Base-by-base conservation (phyloP, 164 flowering plant species). In the Cinnamomum micranthum region DNA sequence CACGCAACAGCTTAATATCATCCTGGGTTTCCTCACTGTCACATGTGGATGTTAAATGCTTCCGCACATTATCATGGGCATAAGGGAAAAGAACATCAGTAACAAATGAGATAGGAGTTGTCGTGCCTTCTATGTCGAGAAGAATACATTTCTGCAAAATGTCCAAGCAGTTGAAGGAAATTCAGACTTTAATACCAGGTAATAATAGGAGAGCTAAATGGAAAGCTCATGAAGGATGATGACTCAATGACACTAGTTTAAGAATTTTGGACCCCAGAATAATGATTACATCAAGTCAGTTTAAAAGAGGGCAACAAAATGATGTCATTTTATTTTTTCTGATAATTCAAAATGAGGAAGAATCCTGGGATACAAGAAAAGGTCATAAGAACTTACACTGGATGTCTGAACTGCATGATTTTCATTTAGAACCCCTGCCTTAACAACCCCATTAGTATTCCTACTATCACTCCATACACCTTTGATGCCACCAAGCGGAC, bases 121-220 rank as follows among this genome's bases (percentile, higher is more conserved):
- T 91, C 6, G 99, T 96, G 72, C 99, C 99, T 81, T 94, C 99
- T 80, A 96, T 96, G 84, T 96, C 99, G 73, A 96, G 97, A 77
- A 96, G 87, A 81, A 96, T 87, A 86, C 92, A 92, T 15, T 87
- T 87, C 99, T 96, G 93, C 89, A 85, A 77, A n/a, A 71, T 3
- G 7, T 67, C 47, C 69, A 67, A 67, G 69, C 11, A 31, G 47
- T 15, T 67, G 31, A 27, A 28, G 41, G 28, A 66, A 14, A 67
- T 27, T 31, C n/a, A 67, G 69, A 67, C 22, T 67, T 65, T 15
- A 13, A 12, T 67, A 15, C 14, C 23, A 3, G 28, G 41, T 2
- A 67, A 27, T 15, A 55, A 55, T 15, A 55, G 60, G n/a, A 55
- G 6, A 55, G 60, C 60, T 20, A 55, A 55, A 55, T 0, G 11